A percentile compares a stretch with the other conserved stretches of the same genome.
Conservation (phyloP, 306 rosid species). For the Medicago truncatula region MtrunA17r5.0-ANR NC_053049.1:42836001-42836500, state of each 20-base stretch:
- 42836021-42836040: conserved; percentile 79
- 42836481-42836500: conserved; percentile 80
- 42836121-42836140: neutral
- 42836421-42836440: conserved; percentile 92
- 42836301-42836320: neutral
- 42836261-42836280: neutral
- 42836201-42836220: conserved; percentile 79
- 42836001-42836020: conserved; percentile 80
- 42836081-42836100: conserved; percentile 57
- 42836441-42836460: conserved; percentile 96
- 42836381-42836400: conserved; percentile 93
- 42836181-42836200: conserved; percentile 73
- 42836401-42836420: conserved; percentile 96
- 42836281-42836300: neutral
- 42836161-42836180: conserved; percentile 70
- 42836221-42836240: conserved; percentile 83
- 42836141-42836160: neutral
- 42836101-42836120: conserved; percentile 5
- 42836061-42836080: conserved; percentile 68
- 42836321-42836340: neutral
- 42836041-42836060: conserved; percentile 72
- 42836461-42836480: conserved; percentile 88
- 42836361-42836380: conserved; percentile 93
- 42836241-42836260: too few species aligned
- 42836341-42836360: conserved; percentile 75